Base-by-base conservation (phyloP, 1,284 basidiomycete species). In the Trametes versicolor region DNA sequence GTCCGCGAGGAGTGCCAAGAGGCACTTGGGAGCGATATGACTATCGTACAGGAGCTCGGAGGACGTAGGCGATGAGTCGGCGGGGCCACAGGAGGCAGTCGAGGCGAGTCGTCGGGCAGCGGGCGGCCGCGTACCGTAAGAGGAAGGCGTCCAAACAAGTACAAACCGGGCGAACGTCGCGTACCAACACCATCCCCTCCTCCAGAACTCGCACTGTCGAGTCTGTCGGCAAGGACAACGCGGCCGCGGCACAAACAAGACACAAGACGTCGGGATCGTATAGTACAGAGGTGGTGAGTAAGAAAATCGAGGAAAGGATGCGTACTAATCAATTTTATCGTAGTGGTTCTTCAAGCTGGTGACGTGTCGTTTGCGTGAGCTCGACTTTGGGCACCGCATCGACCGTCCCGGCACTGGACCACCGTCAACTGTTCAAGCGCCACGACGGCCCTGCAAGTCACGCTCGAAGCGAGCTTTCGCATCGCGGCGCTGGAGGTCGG, bases 161-260 rank as follows among this genome's bases (percentile, higher is more conserved):
- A 6, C 43, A 45, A 19, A 21, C 43, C 19, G 43, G 19, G 43
- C 43, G 43, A 21, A 8, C 43, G 48, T 27, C 23, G 48, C 17
- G 25, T 49, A 49, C 56, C 56, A 48, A 58, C 56, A 58, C 56
- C n/a, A n/a, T n/a, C 45, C 56, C 56, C 56, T 58, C 45, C 56
- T 58, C 45, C 45, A 47, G 56, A 58, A 58, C 56, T 58, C 56
- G 45, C 56, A 19, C 56, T 49, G 56, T 49, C 47, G 56, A 58
- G 56, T 58, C 19, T 13, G 13, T 21, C 29, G 49, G 49, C 27
- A 27, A 29, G 21, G n/a, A 21, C 49, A 29, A 9, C 13, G 49
- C 49, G 49, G 19, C n/a, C n/a, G n/a, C n/a, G n/a, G n/a, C n/a
- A n/a, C 17, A 47, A 21, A 50, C 49, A 15, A 17, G 17, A 45